Evolutionary conservation across 2,329 filamentous ascomycete genomes (phyloP), one percentile per base, ranked within the genome.

Genomic region (Alternaria consortialis): DNA sequence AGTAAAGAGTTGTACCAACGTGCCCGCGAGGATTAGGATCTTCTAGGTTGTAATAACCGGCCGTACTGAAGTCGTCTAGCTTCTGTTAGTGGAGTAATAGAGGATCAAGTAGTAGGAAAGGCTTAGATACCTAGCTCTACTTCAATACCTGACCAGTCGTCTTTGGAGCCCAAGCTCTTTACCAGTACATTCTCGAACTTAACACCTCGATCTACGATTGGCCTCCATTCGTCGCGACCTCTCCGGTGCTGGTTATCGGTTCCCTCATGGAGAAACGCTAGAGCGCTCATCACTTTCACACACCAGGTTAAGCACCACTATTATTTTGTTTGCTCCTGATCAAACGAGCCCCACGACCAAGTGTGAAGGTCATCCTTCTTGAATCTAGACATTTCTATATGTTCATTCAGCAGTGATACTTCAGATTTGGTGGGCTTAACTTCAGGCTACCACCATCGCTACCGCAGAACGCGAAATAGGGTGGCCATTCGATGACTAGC

Each of bases 131-230:
- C 37, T 40, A 91, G 89, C 70, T 91, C 86, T 56, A 89, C 85
- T 71, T 90, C 31, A 17, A 73, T 47, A 2, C 31, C 32, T 0
- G 65, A 63, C 31, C 34, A 60, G 43, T 70, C 60, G 5, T 46
- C 34, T 25, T 60, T 65, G 12, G 12, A 7, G 5, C 64, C 67
- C 7, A 69, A 15, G 15, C 20, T 53, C 31, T 58, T 50, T 25
- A 97, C 81, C 7, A 98, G 81, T 29, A 98, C 97, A 71, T 97
- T 97, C 75, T 97, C 93, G 0, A 92, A 91, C 78, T 97, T 97
- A 80, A 98, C 96, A 72, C 98, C 94, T 58, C 94, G 90, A 77
- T 98, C 95, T 9, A 97, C 92, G 75, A 98, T 94, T 77, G 96
- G 93, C 74, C 92, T 90, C 74, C 91, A 90, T 81, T 97, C 9